phyloP scores from a whole-genome alignment of 225 moss, liverwort and hornwort species.

The Marchantia polymorpha region DNA sequence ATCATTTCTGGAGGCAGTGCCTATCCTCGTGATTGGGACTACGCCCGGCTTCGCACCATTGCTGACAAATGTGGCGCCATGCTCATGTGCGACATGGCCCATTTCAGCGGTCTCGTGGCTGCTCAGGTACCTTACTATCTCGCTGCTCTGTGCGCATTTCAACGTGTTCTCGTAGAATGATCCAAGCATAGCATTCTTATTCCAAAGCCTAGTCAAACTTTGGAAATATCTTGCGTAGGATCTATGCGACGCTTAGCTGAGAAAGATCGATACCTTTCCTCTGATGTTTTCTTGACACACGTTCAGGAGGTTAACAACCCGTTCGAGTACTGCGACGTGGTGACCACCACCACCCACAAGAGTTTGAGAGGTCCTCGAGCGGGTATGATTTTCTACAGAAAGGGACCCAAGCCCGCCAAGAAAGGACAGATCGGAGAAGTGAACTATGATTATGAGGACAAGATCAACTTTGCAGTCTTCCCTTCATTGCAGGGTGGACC shows the following conservation, averaged over 20 bases:
- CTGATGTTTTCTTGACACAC: background rate
- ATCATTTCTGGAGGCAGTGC: conserved; percentile 93
- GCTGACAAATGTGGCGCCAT: conserved; percentile 86
- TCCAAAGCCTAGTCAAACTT: too few relatives aligned
- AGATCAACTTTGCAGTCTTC: conserved; percentile 91
- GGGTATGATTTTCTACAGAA: conserved; percentile 90
- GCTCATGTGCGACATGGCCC: conserved; percentile 95
- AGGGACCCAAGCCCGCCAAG: conserved; percentile 66
- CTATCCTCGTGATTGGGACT: conserved; percentile 94
- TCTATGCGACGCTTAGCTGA: background rate
- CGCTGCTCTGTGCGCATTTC: background rate
- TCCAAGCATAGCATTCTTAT: too few relatives aligned
- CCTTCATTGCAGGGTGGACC: conserved; percentile 90
- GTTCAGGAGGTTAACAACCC: conserved; percentile 76
- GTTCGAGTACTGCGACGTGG: conserved; percentile 82
- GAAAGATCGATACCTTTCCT: background rate
- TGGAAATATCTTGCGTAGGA: too few relatives aligned
- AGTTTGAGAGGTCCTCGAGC: conserved; percentile 82
- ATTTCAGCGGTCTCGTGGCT: conserved; percentile 85
- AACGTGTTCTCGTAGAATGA: background rate
- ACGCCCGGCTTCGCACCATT: conserved; percentile 54
- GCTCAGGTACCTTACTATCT: conserved; percentile 39
- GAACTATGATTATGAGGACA: conserved; percentile 74
- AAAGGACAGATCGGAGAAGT: conserved; percentile 72
- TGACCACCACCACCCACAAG: conserved; percentile 96